Conservation (phyloP, 345 rosid species). For the Ricinus communis region DNA sequence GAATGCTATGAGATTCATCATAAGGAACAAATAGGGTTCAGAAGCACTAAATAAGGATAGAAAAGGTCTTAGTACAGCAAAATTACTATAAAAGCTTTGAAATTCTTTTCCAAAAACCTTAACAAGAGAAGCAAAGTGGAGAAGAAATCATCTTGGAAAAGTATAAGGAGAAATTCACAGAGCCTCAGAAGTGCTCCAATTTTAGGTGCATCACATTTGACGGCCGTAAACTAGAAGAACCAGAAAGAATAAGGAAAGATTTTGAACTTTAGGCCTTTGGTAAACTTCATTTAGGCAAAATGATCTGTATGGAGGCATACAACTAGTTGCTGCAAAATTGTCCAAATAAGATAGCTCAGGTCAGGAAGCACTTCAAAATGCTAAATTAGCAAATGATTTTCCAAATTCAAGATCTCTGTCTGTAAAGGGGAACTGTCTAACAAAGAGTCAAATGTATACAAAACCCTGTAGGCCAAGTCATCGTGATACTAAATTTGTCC, state of each 20-base stretch:
- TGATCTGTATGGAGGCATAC: neutral
- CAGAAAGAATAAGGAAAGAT: neutral
- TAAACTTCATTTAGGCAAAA: neutral
- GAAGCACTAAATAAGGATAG: neutral
- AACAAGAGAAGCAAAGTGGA: neutral
- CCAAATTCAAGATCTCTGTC: neutral
- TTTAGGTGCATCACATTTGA: neutral
- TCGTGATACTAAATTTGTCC: too few relatives aligned
- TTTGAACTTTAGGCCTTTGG: neutral
- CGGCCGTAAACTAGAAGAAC: neutral
- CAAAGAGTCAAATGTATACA: neutral
- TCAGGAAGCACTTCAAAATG: neutral
- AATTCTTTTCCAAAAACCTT: too few relatives aligned
- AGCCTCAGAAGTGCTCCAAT: neutral
- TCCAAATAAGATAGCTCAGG: neutral
- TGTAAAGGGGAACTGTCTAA: neutral
- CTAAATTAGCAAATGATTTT: neutral
- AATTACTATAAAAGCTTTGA: too few relatives aligned
- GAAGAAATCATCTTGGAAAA: too few relatives aligned
- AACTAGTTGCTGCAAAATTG: neutral
- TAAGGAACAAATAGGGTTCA: neutral
- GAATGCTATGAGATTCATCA: neutral
- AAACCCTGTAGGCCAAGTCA: neutral
- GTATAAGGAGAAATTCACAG: neutral
- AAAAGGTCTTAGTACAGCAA: neutral